phyloP scores from a whole-genome alignment of 345 rosid genomes.

The Eucalyptus tenuipes region DNA sequence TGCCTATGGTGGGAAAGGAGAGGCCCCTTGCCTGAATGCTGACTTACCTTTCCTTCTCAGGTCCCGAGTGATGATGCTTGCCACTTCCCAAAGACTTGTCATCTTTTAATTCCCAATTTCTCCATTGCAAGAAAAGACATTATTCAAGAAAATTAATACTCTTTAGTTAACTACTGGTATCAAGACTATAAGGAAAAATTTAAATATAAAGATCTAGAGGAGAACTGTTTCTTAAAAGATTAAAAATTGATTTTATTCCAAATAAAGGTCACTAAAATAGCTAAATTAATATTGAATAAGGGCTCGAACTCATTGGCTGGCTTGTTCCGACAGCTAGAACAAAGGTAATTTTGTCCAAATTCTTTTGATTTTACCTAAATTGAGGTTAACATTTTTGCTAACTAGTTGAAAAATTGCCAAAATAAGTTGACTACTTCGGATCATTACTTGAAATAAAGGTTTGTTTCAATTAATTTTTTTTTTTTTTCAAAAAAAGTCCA shows the following conservation, averaged over 20 bases:
- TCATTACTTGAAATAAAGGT: not conserved
- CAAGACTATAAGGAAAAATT: not conserved
- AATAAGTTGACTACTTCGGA: not conserved
- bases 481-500: too few species aligned
- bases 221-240: not conserved
- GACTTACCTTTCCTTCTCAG: not conserved
- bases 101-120: not conserved
- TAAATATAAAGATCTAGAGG: not conserved
- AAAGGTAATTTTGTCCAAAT: not conserved
- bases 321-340: rapidly evolving
- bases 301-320: rapidly evolving
- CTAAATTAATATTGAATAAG: not conserved
- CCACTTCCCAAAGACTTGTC: not conserved
- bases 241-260: too few species aligned
- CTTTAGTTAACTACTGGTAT: not conserved
- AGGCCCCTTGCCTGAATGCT: not conserved
- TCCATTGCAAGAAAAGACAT: not conserved
- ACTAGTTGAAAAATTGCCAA: not conserved
- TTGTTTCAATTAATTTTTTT: too few species aligned
- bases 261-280: rapidly evolving
- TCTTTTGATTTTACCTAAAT: not conserved
- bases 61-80: not conserved
- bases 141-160: not conserved
- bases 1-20: not conserved
- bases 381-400: rapidly evolving